Evolutionary conservation across 139 green algal species (phyloP).

Genomic region (Chlorella sp.): DNA sequence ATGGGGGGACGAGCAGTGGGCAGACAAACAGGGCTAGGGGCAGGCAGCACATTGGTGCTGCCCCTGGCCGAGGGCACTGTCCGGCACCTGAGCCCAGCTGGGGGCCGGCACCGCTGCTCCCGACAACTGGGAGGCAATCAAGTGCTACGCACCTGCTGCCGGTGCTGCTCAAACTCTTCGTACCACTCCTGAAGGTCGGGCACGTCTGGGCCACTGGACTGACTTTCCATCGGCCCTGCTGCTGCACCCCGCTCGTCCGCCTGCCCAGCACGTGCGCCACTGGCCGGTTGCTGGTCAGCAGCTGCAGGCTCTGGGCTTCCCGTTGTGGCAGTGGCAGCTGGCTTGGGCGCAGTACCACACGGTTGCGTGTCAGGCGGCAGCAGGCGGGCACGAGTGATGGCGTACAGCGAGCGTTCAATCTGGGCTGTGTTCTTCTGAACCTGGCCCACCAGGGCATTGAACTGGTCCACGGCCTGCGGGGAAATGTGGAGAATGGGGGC

Average conservation of each 20-base stretch:
- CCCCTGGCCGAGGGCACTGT: no score
- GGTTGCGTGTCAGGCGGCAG: slow-evolving; percentile 4
- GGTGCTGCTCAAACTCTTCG: slow-evolving; percentile 78
- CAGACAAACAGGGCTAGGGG: no score
- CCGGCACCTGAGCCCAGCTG: no score
- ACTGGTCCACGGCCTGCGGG: slow-evolving; percentile 51
- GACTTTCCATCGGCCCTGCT: not conserved
- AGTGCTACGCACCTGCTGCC: slow-evolving; percentile 48
- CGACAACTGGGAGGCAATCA: no score
- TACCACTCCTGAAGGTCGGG: slow-evolving; percentile 83
- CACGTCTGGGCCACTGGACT: not conserved
- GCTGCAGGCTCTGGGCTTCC: no score
- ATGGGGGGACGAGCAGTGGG: no score
- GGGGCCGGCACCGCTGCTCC: no score
- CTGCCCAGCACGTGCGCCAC: not conserved
- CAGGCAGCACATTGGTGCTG: no score
- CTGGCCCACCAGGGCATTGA: slow-evolving; percentile 68
- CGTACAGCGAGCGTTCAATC: slow-evolving; percentile 81
- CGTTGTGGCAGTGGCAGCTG: not conserved
- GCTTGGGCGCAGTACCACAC: no score
- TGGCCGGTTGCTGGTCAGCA: no score
- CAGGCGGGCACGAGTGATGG: slow-evolving; percentile 61
- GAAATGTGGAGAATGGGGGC: not conserved
- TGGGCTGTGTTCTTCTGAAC: slow-evolving; percentile 86
- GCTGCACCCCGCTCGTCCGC: not conserved